These are phyloP conservation scores for Thalassia testudinum DNA, from an alignment of 116 monocot genomes.

Conservation along the genomic window DNA sequence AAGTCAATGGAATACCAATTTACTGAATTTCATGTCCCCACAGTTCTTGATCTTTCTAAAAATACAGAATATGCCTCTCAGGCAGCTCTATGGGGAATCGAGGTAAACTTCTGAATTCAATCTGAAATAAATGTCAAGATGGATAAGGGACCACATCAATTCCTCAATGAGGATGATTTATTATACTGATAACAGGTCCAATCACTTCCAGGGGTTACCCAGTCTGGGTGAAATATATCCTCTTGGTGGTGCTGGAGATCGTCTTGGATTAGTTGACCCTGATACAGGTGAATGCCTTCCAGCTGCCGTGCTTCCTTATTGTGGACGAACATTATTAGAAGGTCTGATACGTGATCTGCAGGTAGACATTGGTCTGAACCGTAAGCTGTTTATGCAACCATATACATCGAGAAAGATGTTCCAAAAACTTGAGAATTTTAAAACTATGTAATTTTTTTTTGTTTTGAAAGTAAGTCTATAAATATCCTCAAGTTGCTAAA, in stretches of 20 bases:
- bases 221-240: slow-evolving; percentile 97
- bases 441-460: too few relatives aligned
- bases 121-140: neutral
- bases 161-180: slow-evolving; percentile 4
- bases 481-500: too few relatives aligned
- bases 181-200: slow-evolving; percentile 7
- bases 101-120: slow-evolving; percentile 30
- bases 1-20: slow-evolving; percentile 15
- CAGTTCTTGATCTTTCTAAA: slow-evolving; percentile 53
- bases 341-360: slow-evolving; percentile 89
- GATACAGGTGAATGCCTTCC: slow-evolving; percentile 81
- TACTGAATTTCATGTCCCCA: slow-evolving; percentile 57
- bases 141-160: neutral
- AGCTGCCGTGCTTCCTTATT: slow-evolving; percentile 88
- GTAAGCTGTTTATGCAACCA: too few relatives aligned
- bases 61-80: slow-evolving; percentile 70
- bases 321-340: slow-evolving; percentile 83
- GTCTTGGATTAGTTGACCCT: slow-evolving; percentile 79
- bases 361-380: slow-evolving; percentile 21
- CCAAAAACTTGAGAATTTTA: too few relatives aligned
- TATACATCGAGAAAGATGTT: too few relatives aligned
- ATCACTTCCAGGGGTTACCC: slow-evolving; percentile 68
- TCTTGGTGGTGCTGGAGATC: slow-evolving; percentile 95
- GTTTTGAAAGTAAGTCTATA: too few relatives aligned
- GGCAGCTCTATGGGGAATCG: slow-evolving; percentile 93